Evolutionary conservation across 352 stramenopile species (phyloP).

Genomic region (Pythium brassicae): DNA sequence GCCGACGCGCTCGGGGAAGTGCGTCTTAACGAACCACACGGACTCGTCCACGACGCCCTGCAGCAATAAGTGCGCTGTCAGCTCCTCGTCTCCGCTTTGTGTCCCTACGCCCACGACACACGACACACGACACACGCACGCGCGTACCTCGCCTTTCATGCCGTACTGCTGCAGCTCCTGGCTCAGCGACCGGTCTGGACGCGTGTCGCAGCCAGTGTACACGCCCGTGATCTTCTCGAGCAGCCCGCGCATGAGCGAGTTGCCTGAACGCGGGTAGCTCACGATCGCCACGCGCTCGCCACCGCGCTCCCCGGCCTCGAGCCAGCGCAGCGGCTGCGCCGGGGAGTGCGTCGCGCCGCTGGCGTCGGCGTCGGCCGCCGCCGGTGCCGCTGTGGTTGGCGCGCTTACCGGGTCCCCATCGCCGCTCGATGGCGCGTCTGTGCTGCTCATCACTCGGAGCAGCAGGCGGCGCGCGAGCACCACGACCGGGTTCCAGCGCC

Average conservation of each 20-base stretch:
- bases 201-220: conserved; percentile 96
- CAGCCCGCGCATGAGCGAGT: conserved; percentile 95
- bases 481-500: conserved; percentile 64
- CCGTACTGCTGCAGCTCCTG: conserved; percentile 85
- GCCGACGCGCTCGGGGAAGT: conserved; percentile 96
- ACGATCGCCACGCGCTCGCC: conserved; percentile 86
- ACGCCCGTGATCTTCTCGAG: conserved; percentile 93
- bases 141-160: conserved; percentile 75
- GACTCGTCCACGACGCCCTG: conserved; percentile 91
- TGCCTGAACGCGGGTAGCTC: conserved; percentile 97
- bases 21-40: conserved; percentile 98
- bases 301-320: conserved; percentile 51
- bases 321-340: conserved; percentile 49
- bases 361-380: background rate
- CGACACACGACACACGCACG: too few relatives aligned
- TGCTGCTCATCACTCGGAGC: conserved; percentile 17
- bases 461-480: conserved; percentile 38
- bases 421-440: conserved; percentile 2
- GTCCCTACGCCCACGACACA: too few relatives aligned
- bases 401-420: too few relatives aligned
- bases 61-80: conserved; percentile 33
- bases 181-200: conserved; percentile 91
- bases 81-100: background rate
- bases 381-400: too few relatives aligned
- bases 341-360: background rate